These are phyloP conservation scores for Tolypocladium capitatum DNA, from an alignment of 2,329 filamentous ascomycete genomes.

Conservation along the genomic window DNA sequence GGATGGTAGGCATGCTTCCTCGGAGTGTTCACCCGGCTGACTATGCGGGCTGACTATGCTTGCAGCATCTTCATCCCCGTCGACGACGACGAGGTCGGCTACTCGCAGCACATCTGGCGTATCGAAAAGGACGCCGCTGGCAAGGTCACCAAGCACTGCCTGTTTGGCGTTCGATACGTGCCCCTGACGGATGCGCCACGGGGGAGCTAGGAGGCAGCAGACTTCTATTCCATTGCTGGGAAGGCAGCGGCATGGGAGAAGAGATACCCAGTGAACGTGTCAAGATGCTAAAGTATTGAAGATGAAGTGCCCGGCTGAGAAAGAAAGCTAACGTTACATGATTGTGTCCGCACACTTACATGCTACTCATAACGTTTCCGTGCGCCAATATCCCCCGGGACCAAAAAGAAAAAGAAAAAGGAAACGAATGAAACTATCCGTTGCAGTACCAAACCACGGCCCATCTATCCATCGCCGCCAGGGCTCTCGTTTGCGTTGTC, in stretches of 20 bases:
- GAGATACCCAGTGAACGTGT: not conserved
- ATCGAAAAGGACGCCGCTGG: conserved; percentile 60
- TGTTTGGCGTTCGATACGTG: conserved; percentile 65
- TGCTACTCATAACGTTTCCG: not conserved
- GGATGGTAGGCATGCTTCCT: conserved; percentile 39
- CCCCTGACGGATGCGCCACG: conserved; percentile 57
- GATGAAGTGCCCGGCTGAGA: not conserved
- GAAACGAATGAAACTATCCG: not conserved
- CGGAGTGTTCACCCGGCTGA: not conserved
- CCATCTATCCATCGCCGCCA: not conserved
- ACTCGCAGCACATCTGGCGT: conserved; percentile 55
- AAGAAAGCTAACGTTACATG: not conserved
- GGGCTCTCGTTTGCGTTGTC: not conserved
- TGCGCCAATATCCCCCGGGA: not conserved
- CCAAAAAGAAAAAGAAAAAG: not conserved
- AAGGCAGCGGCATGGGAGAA: not conserved
- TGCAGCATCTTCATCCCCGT: conserved; percentile 64
- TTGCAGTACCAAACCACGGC: not conserved
- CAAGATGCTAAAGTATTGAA: not conserved
- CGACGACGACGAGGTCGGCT: conserved; percentile 34
- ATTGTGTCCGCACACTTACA: not conserved
- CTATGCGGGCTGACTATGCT: conserved; percentile 8
- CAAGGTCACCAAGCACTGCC: conserved; percentile 41
- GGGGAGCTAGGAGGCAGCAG: not conserved
- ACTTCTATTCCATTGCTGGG: not conserved